Evolutionary conservation across 257 asterid genomes (phyloP).

Genomic region (Solanum verrucosum): DNA sequence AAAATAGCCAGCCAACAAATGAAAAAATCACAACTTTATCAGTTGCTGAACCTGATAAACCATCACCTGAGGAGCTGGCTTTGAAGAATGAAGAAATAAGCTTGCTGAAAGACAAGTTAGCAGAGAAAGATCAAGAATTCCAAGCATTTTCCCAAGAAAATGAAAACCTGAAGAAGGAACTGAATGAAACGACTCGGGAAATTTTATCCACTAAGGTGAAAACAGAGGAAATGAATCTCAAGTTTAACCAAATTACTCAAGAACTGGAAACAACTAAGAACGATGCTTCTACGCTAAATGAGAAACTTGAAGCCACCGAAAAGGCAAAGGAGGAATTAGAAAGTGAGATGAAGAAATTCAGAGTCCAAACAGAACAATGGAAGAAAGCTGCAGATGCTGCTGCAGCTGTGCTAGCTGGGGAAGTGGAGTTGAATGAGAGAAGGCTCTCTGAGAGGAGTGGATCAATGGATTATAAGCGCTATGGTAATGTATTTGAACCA

Average conservation of each 20-base stretch:
- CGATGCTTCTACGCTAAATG: slow-evolving; percentile 12
- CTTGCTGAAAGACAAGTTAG: slow-evolving; percentile 28
- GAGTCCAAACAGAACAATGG: slow-evolving; percentile 88
- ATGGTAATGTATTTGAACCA: slow-evolving; percentile 26
- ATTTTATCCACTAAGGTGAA: slow-evolving; percentile 28
- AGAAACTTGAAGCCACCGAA: slow-evolving; percentile 43
- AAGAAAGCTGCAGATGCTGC: slow-evolving; percentile 97
- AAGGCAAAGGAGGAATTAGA: slow-evolving; percentile 51
- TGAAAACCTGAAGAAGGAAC: slow-evolving; percentile 26
- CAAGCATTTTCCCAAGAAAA: slow-evolving; percentile 35
- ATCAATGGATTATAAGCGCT: slow-evolving; percentile 64
- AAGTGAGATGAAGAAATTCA: slow-evolving; percentile 71
- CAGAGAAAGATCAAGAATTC: slow-evolving; percentile 41
- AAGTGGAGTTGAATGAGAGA: slow-evolving; percentile 43
- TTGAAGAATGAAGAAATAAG: slow-evolving; percentile 40
- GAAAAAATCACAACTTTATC: slow-evolving; percentile 14
- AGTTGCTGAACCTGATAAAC: slow-evolving; percentile 20
- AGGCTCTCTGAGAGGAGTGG: slow-evolving; percentile 81
- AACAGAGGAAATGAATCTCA: slow-evolving; percentile 32
- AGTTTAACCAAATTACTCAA: slow-evolving; percentile 21
- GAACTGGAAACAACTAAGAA: slow-evolving; percentile 46
- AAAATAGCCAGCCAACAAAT: slow-evolving; percentile 7
- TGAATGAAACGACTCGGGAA: slow-evolving; percentile 32
- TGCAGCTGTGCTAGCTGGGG: slow-evolving; percentile 66
- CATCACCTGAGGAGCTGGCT: slow-evolving; percentile 27